These are phyloP conservation scores for Fomitiporia mediterranea DNA, from an alignment of 1,284 basidiomycete genomes.

Conservation along the genomic window DNA sequence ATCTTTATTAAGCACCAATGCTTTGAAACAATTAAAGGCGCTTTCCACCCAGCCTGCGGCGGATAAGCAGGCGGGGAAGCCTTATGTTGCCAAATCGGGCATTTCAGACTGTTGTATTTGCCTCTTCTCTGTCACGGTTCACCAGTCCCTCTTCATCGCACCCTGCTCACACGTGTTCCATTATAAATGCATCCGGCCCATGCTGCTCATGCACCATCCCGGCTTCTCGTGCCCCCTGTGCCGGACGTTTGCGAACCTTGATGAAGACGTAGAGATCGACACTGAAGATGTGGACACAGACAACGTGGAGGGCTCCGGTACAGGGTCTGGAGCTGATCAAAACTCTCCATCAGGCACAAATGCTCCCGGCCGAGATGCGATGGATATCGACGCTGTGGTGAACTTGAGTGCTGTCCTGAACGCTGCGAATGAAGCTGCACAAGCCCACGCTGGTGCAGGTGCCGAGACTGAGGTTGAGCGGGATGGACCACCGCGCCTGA, in stretches of 20 bases:
- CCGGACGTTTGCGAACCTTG: constrained; percentile 88
- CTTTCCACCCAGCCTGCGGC: constrained; percentile 45
- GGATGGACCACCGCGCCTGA: constrained; percentile 28
- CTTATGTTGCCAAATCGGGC: constrained; percentile 40
- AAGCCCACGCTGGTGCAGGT: constrained; percentile 27
- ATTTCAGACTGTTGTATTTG: constrained; percentile 95
- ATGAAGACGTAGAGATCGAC: constrained; percentile 84
- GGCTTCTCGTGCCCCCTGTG: constrained; percentile 96
- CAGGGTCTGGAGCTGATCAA: constrained; percentile 29
- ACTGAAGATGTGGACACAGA: constrained; percentile 24
- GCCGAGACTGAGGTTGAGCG: constrained; percentile 52
- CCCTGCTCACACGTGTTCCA: constrained; percentile 97
- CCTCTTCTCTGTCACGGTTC: constrained; percentile 90
- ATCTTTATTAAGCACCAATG: constrained; percentile 52
- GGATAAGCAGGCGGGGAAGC: constrained; percentile 28
- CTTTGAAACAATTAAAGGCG: constrained; percentile 75
- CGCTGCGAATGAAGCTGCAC: constrained; percentile 24
- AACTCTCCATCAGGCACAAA: neutral
- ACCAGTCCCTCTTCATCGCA: constrained; percentile 95
- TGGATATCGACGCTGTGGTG: constrained; percentile 11
- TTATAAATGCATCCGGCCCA: constrained; percentile 95
- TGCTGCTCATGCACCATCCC: constrained; percentile 84
- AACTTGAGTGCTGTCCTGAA: constrained; percentile 8
- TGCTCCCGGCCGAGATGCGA: neutral
- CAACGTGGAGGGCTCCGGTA: constrained; percentile 19